phyloP scores from a whole-genome alignment of 371 early-diverging fungal species.

The Mucor sp. region DNA sequence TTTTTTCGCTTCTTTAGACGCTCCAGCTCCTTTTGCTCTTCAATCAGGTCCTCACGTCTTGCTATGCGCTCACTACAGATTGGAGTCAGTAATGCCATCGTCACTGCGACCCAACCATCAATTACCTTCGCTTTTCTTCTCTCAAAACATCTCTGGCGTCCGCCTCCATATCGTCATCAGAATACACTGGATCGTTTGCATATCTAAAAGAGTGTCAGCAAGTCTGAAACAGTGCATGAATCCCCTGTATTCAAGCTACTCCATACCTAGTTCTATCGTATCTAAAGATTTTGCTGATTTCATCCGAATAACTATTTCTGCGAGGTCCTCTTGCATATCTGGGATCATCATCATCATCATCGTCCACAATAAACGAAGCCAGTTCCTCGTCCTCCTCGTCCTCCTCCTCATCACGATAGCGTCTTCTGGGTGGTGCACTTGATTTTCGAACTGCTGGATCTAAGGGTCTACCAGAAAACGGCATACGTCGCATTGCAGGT shows the following conservation, averaged over 20 bases:
- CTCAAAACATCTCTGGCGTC: slow-evolving; percentile 56
- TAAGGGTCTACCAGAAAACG: slow-evolving; percentile 30
- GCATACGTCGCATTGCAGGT: slow-evolving; percentile 32
- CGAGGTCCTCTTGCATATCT: slow-evolving; percentile 13
- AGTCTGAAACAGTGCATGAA: slow-evolving; percentile 1
- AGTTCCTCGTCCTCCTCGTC: slow-evolving; percentile 48
- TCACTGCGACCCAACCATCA: background rate
- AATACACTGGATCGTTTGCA: slow-evolving; percentile 48
- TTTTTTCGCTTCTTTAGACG: slow-evolving; percentile 61
- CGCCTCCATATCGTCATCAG: slow-evolving; percentile 69
- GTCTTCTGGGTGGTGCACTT: slow-evolving; percentile 1
- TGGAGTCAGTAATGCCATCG: background rate
- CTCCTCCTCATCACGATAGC: slow-evolving; percentile 24
- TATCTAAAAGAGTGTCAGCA: slow-evolving; percentile 33
- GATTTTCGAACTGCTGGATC: slow-evolving; percentile 11
- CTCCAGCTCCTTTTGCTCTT: slow-evolving; percentile 70
- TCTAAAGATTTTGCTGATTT: slow-evolving; percentile 53
- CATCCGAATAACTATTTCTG: slow-evolving; percentile 34
- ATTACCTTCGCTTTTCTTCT: slow-evolving; percentile 63
- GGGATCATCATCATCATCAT: slow-evolving; percentile 41
- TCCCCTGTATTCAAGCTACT: background rate
- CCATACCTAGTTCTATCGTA: slow-evolving; percentile 38
- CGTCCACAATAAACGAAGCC: slow-evolving; percentile 46
- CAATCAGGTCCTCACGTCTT: slow-evolving; percentile 49
- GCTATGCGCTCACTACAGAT: slow-evolving; percentile 54